phyloP scores from a whole-genome alignment of 805 yeast species.

The Pichia pseudocactophila region DNA sequence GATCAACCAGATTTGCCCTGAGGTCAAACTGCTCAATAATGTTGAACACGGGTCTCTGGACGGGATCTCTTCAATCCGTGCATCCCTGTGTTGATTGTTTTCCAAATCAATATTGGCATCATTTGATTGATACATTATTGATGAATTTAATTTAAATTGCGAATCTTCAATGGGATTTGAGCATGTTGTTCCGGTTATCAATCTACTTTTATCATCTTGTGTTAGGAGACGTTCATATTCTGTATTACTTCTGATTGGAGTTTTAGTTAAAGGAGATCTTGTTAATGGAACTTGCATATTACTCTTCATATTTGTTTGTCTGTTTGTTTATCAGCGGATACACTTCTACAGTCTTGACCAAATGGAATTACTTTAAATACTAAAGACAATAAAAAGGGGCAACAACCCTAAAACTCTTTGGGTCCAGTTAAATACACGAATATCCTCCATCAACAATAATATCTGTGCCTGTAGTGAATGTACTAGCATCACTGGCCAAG shows the following conservation, averaged over 20 bases:
- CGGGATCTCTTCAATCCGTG: no score
- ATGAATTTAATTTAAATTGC: neutral
- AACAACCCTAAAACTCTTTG: neutral
- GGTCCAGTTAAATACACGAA: conserved; percentile 33
- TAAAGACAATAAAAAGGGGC: neutral
- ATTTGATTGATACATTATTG: neutral
- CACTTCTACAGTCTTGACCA: no score
- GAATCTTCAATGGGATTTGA: neutral
- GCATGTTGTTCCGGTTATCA: neutral
- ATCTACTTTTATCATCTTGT: neutral
- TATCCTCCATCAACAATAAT: conserved; percentile 76
- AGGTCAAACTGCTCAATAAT: neutral
- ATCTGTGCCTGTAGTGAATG: conserved; percentile 74
- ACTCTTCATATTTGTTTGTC: no score
- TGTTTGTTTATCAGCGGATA: no score
- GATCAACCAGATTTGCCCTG: neutral
- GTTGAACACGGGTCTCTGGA: no score
- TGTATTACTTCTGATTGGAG: neutral
- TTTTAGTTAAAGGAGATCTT: neutral
- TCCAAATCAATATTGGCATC: neutral
- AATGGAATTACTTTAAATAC: no score
- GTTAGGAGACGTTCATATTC: neutral
- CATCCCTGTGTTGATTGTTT: neutral
- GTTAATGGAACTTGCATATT: no score
- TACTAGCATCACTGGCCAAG: conserved; percentile 72